Evolutionary conservation across 106 monocot species (phyloP), one percentile per base, ranked within the genome.

Genomic region (Cymbidium sinense): DNA sequence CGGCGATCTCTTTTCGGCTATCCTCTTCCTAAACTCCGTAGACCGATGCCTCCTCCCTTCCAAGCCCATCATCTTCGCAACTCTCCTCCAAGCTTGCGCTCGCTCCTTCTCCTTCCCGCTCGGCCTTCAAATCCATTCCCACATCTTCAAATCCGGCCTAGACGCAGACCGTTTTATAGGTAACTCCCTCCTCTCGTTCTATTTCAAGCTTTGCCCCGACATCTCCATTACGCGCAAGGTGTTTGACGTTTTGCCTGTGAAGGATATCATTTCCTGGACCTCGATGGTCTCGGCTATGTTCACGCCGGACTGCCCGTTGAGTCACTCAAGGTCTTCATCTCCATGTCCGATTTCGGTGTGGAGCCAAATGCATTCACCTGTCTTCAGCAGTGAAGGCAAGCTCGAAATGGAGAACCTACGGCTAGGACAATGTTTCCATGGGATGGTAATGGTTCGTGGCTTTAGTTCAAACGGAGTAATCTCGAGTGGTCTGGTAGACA

Each of bases 241-340:
- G 79, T 96, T 96, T 78, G 86, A 91, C 50, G 33, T 55, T 21
- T 64, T 93, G 79, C 91, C 84, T 27, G 17, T 64, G 13, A 80
- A 70, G 33, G 93, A 96, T 76, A 81, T 89, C 79, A 50, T 96
- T 39, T 87, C 96, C 30, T 96, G 91, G 87, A 91, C 91, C 36
- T 96, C 93, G 50, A 84, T 96, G 79, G 30, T 93, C 52, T 89
- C 21, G 89, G 79, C 7, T 91, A 93, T 76, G 73, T 93, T 34
- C 91, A 89, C 12, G 81, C 74, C 15, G 83, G 87, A 10, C 50
- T 34, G 36, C 94, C 91, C 33, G n/a, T 12, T 35, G 75, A 84
- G 12, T 79, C 94, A 12, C 81, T 94, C 27, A 64, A 28, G 5
- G 25, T 88, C 70, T 85, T 92, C 43, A 70, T 47, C 43, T 28